A percentile compares a stretch with the other conserved stretches of the same genome.
These are phyloP conservation scores for Solanum infundibuliforme DNA, from an alignment of 257 asterid genomes.

Conservation along the genomic window DNA sequence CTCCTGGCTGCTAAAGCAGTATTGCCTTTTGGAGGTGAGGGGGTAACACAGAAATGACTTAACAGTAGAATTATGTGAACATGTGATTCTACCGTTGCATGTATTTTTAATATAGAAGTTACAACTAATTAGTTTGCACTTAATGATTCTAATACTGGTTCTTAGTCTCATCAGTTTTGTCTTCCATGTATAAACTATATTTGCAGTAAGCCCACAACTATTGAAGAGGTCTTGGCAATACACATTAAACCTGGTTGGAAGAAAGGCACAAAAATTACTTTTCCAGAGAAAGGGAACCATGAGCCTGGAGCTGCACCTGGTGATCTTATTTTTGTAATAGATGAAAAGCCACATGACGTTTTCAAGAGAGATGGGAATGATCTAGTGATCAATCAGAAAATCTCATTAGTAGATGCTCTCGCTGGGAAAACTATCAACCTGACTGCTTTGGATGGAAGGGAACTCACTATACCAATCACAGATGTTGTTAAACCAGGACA, in stretches of 20 bases:
- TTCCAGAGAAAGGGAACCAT: conserved; percentile 14
- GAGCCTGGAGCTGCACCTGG: conserved; percentile 2
- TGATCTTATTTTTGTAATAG: conserved; percentile 6
- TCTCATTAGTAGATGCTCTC: conserved; percentile 7
- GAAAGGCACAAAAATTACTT: conserved; percentile 13
- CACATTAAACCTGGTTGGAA: conserved; percentile 14
- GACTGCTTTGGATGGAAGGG: conserved; percentile 4
- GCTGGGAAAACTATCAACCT: conserved; percentile 5
- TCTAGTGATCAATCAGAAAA: conserved; percentile 2
- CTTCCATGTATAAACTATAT: neutral
- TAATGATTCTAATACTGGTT: neutral
- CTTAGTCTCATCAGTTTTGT: neutral
- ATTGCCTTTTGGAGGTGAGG: neutral
- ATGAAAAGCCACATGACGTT: conserved; percentile 9
- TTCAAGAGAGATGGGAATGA: conserved; percentile 9
- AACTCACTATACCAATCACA: conserved; percentile 1
- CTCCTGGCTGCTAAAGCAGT: neutral
- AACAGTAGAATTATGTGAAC: neutral
- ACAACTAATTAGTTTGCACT: neutral
- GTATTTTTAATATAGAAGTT: neutral
- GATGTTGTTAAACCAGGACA: neutral
- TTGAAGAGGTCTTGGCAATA: conserved; percentile 7
- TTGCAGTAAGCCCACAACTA: conserved; percentile 6
- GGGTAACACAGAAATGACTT: neutral
- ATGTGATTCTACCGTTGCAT: neutral